Evolutionary conservation across 176 grass and related monocot genomes (phyloP), one percentile per base, ranked within the genome.

Genomic region (Zea mays): DNA sequence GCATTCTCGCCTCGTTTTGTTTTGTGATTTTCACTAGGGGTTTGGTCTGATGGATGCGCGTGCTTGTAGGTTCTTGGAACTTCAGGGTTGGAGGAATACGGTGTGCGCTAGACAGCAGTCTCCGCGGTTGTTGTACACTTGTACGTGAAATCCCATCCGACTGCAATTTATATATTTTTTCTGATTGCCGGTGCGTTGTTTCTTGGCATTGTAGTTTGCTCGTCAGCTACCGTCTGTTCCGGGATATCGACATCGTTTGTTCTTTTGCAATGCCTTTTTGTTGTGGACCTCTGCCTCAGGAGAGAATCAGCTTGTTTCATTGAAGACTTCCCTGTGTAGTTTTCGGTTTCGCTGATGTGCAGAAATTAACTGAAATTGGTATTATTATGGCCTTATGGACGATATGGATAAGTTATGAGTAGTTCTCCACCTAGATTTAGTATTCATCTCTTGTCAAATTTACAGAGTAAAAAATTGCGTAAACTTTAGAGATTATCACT

Each of bases 21-120:
- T 46, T 47, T 20, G 68, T 48, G 59, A 65, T 17, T 73, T 74
- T 80, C 5, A 1, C 0, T 80, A 60, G 73, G 66, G 67, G 48
- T 72, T 82, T 87, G 40, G 83, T 83, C 67, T 65, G 65, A 50
- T 65, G 65, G 11, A 4, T 82, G 65, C 21, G 3, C 60, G 79
- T 67, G 79, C 16, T 6, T 83, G 62, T 46, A 83, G 86, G 85
- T 39, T 77, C 59, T 12, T 62, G 84, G 59, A 69, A 52, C 62
- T 27, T 48, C 39, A 55, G 52, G 78, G 12, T 76, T 48, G 45
- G 64, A 39, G 67, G 78, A 73, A 15, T 19, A 14, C 2, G 6
- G 4, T 58, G 49, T 42, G 7, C 35, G 42, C 19, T 19, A 17
- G 36, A 41, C 58, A 72, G 66, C 40, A 59, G 49, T 58, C 52